Base-by-base conservation (phyloP, 2,329 filamentous ascomycete genomes). In the Diaporthe vexans region DNA sequence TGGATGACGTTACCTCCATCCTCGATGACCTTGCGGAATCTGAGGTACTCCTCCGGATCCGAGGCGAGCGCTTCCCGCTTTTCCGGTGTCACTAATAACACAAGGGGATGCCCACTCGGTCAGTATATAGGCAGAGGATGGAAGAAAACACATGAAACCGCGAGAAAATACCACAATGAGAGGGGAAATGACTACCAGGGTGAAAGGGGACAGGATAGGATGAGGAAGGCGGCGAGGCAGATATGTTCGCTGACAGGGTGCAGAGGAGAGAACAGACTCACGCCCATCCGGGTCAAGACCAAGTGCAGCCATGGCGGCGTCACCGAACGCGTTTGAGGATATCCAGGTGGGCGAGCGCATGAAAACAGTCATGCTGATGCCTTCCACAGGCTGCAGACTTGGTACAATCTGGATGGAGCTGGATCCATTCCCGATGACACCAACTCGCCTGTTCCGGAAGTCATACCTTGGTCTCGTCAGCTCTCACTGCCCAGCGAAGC, bases 331-430 rank as follows among this genome's bases (percentile, higher is more conserved):
- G 21, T 84, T 84, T 11, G 85, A 83, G 59, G 85, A 83, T 65
- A 89, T 74, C 87, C 86, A 89, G 7, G 86, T 88, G 68, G 85
- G 85, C 52, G 84, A 86, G 70, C 87, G 83, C 63, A 88, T 84
- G 75, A 88, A 89, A 71, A 85, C 85, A 7, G 81, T 84, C 37
- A 88, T 78, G 13, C 82, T 77, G 4, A 81, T 76, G 4, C 85
- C 86, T 68, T 85, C 80, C 2, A 84, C 54, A 74, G 85, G 85
- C 76, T 88, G 87, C 52, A 90, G 80, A 8, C 77, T 80, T 1
- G 88, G 88, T 11, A 89, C 82, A 71, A 90, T 89, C 74, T 90
- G 88, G 75, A 89, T 88, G 1, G 84, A 84, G 76, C 86, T 88
- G 26, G 86, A 87, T 17, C 88, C 88, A 72, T 86, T 86, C n/a